These are phyloP conservation scores for Glaciozyma martinii DNA, from an alignment of 768 basidiomycete genomes.

Conservation along the genomic window DNA sequence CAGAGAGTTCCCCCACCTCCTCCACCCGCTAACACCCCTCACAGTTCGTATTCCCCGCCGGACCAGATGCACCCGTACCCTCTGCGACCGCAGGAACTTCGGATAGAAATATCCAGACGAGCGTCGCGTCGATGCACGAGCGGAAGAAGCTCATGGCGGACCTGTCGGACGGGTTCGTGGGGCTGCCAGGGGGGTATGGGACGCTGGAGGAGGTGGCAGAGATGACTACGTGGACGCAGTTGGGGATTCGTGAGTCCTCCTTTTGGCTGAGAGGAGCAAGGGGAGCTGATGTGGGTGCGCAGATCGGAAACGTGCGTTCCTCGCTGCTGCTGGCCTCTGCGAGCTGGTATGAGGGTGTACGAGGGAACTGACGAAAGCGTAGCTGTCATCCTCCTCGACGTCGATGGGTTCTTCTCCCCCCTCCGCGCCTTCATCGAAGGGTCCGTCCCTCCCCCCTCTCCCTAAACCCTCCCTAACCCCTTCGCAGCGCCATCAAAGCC, in stretches of 20 bases:
- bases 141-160: constrained; percentile 87
- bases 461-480: neutral
- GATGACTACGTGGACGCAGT: constrained; percentile 87
- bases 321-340: neutral
- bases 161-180: constrained; percentile 62
- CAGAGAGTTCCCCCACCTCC: neutral
- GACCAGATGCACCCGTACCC: neutral
- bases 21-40: neutral
- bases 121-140: constrained; percentile 55
- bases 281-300: neutral
- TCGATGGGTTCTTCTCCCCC: constrained; percentile 71
- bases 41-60: neutral
- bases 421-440: constrained; percentile 64
- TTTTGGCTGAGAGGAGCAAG: neutral
- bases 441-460: neutral
- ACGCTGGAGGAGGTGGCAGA: constrained; percentile 89
- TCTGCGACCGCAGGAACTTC: neutral
- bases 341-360: too few species aligned
- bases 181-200: constrained; percentile 85
- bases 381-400: constrained; percentile 75
- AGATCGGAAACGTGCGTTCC: constrained; percentile 23
- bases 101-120: constrained; percentile 10
- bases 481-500: constrained; percentile 47
- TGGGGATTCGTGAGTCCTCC: constrained; percentile 56
- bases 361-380: constrained; percentile 34